Evolutionary conservation across 768 basidiomycete species (phyloP).

Genomic region (Hypholoma sublateritium): DNA sequence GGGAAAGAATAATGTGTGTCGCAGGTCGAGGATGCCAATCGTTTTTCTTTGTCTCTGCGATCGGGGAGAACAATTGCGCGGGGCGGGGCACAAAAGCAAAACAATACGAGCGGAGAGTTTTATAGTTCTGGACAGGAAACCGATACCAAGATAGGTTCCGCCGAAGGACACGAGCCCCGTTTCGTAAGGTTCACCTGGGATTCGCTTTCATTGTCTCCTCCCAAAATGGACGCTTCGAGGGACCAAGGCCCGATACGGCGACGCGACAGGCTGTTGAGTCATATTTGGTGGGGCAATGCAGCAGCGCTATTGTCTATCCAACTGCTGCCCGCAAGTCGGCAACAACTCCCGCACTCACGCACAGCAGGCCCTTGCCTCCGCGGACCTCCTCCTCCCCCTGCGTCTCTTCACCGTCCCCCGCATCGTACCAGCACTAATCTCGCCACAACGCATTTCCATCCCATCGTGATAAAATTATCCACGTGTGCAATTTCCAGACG

Average conservation of each 20-base stretch:
- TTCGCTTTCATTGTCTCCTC: conserved; percentile 32
- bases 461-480: background rate
- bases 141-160: conserved; percentile 35
- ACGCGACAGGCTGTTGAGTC: background rate
- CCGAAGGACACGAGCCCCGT: conserved; percentile 36
- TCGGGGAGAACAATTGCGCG: conserved; percentile 62
- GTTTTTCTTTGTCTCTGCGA: conserved; percentile 50
- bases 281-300: too few species aligned
- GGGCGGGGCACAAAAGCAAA: conserved; percentile 58
- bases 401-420: background rate
- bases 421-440: background rate
- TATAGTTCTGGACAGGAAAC: conserved; percentile 41
- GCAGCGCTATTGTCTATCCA: too few species aligned
- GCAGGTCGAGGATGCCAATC: conserved; percentile 36
- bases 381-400: background rate
- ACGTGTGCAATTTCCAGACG: conserved; percentile 16
- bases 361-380: background rate
- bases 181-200: conserved; percentile 33
- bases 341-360: too few species aligned
- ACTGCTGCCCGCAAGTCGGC: too few species aligned
- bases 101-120: conserved; percentile 57
- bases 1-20: conserved; percentile 47
- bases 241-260: conserved; percentile 39
- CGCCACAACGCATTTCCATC: conserved; percentile 13
- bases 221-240: conserved; percentile 29